These are phyloP conservation scores for Haplosporangium gracile DNA, from an alignment of 192 early-diverging fungal species.

Conservation along the genomic window DNA sequence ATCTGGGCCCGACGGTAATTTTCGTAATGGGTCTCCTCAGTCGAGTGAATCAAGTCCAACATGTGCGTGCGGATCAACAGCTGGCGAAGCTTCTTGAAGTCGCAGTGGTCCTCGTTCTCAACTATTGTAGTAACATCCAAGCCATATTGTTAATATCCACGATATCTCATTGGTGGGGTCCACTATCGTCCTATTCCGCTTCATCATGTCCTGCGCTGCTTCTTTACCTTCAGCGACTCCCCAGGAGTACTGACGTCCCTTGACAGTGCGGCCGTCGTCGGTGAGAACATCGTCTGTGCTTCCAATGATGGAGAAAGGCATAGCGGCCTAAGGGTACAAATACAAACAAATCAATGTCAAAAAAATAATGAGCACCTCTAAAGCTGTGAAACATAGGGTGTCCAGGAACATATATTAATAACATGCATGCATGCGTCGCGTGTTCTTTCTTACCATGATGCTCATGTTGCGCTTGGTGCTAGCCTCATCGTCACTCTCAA, in stretches of 20 bases:
- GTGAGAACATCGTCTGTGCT: slow-evolving; percentile 88
- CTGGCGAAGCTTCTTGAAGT: slow-evolving; percentile 97
- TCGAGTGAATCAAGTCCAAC: slow-evolving; percentile 93
- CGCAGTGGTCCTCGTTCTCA: slow-evolving; percentile 98
- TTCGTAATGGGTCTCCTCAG: slow-evolving; percentile 97
- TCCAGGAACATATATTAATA: slow-evolving; percentile 14
- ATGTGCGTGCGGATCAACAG: slow-evolving; percentile 98
- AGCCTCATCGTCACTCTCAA: slow-evolving; percentile 90
- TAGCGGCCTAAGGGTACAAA: slow-evolving; percentile 68
- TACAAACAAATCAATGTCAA: neutral
- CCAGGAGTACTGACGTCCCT: slow-evolving; percentile 98
- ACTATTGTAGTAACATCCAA: slow-evolving; percentile 58
- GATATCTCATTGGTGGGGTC: too few relatives aligned
- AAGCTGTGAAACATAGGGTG: neutral
- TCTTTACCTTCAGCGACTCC: slow-evolving; percentile 87
- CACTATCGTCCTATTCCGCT: too few relatives aligned
- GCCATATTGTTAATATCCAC: neutral
- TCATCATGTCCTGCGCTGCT: too few relatives aligned
- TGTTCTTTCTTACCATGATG: slow-evolving; percentile 67
- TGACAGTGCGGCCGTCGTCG: slow-evolving; percentile 89
- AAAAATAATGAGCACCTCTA: neutral
- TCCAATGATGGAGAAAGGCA: slow-evolving; percentile 98
- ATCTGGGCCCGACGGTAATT: slow-evolving; percentile 90
- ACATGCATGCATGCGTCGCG: neutral
- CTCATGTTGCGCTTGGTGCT: slow-evolving; percentile 84